A percentile compares a stretch with the other conserved stretches of the same genome.
phyloP scores from a whole-genome alignment of 257 asterid species.

The Oldenlandia corymbosa region DNA sequence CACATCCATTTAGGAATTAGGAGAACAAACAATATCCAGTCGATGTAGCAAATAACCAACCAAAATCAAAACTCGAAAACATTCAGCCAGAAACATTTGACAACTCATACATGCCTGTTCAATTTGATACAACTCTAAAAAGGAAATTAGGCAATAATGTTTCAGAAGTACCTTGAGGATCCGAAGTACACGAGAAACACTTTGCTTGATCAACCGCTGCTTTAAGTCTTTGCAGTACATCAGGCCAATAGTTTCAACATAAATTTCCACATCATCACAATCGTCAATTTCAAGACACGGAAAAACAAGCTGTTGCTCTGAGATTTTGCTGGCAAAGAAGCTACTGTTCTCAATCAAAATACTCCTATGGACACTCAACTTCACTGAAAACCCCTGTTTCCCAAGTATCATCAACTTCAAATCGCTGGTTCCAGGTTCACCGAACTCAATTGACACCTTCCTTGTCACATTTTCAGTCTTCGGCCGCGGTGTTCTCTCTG shows the following conservation, averaged over 20 bases:
- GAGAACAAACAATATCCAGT: background rate
- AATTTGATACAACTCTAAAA: background rate
- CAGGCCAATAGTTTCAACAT: slow-evolving; percentile 87
- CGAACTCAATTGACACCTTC: slow-evolving; percentile 90
- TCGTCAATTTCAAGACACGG: slow-evolving; percentile 78
- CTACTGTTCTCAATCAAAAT: slow-evolving; percentile 56
- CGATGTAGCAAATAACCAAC: background rate
- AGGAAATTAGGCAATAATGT: background rate
- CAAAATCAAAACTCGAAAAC: background rate
- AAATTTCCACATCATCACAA: slow-evolving; percentile 91
- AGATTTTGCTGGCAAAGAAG: slow-evolving; percentile 49
- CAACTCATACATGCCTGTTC: background rate
- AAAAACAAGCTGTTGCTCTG: slow-evolving; percentile 51
- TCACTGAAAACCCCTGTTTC: slow-evolving; percentile 74
- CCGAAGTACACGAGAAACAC: slow-evolving; percentile 72
- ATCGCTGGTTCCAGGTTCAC: slow-evolving; percentile 86
- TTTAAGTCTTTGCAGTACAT: slow-evolving; percentile 84
- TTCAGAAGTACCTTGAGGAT: slow-evolving; percentile 63
- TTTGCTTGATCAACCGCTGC: slow-evolving; percentile 86
- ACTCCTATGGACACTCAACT: slow-evolving; percentile 77
- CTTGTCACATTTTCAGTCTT: slow-evolving; percentile 55
- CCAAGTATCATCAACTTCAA: slow-evolving; percentile 69
- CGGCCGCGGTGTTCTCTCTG: slow-evolving; percentile 39
- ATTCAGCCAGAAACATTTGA: background rate
- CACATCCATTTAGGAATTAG: background rate